These are phyloP conservation scores for Leccinum incarnatum DNA, from an alignment of 768 basidiomycete species.

Conservation along the genomic window DNA sequence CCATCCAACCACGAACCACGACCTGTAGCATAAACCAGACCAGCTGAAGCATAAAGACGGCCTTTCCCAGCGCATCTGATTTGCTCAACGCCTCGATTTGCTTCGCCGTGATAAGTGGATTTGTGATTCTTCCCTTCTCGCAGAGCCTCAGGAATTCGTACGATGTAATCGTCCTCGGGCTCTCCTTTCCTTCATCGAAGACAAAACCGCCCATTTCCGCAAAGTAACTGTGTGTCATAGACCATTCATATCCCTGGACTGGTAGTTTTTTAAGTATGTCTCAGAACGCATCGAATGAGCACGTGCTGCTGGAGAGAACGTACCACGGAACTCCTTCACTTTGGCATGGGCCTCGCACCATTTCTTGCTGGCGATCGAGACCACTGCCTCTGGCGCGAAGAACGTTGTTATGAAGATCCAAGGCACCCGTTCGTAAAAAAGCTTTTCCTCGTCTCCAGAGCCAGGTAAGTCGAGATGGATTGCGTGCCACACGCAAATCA, in stretches of 20 bases:
- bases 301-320: not conserved
- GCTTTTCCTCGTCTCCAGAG: not conserved
- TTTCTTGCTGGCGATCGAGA: not conserved
- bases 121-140: not conserved
- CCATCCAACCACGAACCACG: not conserved
- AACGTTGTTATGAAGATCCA: not conserved
- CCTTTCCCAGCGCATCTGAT: not conserved
- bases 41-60: not conserved
- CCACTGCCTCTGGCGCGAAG: not conserved
- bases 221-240: constrained; percentile 5
- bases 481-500: constrained; percentile 2
- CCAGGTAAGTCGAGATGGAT: not conserved
- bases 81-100: not conserved
- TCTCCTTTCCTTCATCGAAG: not conserved
- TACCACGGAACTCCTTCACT: not conserved
- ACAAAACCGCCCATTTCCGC: constrained; percentile 2
- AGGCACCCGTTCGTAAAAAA: not conserved
- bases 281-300: not conserved
- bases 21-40: not conserved
- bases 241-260: constrained; percentile 1
- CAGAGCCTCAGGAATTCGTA: not conserved
- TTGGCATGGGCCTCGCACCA: not conserved
- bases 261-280: not conserved
- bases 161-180: not conserved
- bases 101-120: not conserved